Percentiles rank a stretch among this genome's conserved stretches.
These are phyloP conservation scores for Malbranchea cinnamomea DNA, from an alignment of 2,329 filamentous ascomycete genomes.

Conservation along the genomic window DNA sequence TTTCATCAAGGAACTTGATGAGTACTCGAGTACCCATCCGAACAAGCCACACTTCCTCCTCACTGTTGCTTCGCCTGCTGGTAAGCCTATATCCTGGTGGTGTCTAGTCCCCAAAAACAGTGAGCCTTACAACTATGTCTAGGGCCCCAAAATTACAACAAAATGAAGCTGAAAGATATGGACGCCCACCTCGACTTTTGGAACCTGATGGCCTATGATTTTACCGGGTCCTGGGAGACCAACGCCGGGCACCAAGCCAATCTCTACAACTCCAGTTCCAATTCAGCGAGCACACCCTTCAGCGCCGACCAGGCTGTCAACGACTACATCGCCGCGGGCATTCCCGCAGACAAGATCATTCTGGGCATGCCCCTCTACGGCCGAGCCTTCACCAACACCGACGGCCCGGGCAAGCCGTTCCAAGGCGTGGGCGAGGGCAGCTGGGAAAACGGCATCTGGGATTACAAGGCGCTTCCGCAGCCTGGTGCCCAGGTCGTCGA, in stretches of 20 bases:
- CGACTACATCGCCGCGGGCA: slow-evolving; percentile 51
- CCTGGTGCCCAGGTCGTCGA: slow-evolving; percentile 45
- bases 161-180: slow-evolving; percentile 30
- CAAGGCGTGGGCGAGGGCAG: slow-evolving; percentile 60
- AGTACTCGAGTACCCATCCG: slow-evolving; percentile 25
- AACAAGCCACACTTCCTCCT: slow-evolving; percentile 29
- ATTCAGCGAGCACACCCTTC: slow-evolving; percentile 59
- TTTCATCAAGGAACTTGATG: slow-evolving; percentile 22
- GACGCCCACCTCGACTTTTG: slow-evolving; percentile 35
- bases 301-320: slow-evolving; percentile 56
- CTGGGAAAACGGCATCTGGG: slow-evolving; percentile 75
- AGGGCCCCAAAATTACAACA: slow-evolving; percentile 31
- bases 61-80: slow-evolving; percentile 32
- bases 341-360: slow-evolving; percentile 59
- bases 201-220: slow-evolving; percentile 72
- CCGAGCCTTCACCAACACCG: slow-evolving; percentile 64
- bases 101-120: not conserved
- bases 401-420: slow-evolving; percentile 56
- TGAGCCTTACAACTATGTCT: not conserved
- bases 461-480: slow-evolving; percentile 73
- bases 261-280: slow-evolving; percentile 43
- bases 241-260: slow-evolving; percentile 68
- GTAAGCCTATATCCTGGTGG: slow-evolving; percentile 15
- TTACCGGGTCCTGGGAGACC: slow-evolving; percentile 66
- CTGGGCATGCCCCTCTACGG: slow-evolving; percentile 89